Evolutionary conservation across 257 asterid genomes (phyloP).

Genomic region (Solanum clarkiae): DNA sequence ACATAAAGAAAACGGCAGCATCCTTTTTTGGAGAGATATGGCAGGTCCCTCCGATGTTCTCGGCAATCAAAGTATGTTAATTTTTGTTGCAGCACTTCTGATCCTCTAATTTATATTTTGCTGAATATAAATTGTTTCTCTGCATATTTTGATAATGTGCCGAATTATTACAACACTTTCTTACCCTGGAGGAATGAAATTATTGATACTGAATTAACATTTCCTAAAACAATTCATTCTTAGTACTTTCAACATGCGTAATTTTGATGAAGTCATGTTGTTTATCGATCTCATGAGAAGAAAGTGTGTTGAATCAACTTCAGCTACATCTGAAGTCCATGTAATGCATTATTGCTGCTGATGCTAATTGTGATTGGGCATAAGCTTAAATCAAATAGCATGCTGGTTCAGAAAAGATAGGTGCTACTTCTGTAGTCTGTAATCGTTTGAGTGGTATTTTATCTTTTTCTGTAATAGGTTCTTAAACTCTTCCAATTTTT

Average conservation of each 20-base stretch:
- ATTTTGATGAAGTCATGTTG: neutral
- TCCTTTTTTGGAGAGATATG: conserved; percentile 85
- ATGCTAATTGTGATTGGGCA: neutral
- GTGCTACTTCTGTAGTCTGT: neutral
- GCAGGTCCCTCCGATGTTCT: conserved; percentile 99
- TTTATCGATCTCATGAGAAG: neutral
- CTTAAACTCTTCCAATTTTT: neutral
- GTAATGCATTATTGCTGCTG: neutral
- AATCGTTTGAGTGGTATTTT: neutral
- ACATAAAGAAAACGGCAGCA: conserved; percentile 71
- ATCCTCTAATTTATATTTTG: neutral
- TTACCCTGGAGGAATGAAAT: neutral
- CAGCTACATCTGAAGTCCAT: neutral
- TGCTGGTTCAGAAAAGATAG: neutral
- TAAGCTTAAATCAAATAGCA: neutral
- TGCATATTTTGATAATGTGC: neutral
- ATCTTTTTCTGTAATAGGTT: neutral
- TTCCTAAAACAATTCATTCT: neutral
- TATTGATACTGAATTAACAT: neutral
- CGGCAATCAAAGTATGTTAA: conserved; percentile 86
- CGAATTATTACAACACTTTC: neutral
- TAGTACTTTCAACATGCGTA: neutral
- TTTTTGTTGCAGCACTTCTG: neutral
- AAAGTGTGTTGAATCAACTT: neutral
- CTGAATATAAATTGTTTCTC: neutral